phyloP scores from a whole-genome alignment of 1,284 basidiomycete genomes.

The Cystobasidiaceae sp. region DNA sequence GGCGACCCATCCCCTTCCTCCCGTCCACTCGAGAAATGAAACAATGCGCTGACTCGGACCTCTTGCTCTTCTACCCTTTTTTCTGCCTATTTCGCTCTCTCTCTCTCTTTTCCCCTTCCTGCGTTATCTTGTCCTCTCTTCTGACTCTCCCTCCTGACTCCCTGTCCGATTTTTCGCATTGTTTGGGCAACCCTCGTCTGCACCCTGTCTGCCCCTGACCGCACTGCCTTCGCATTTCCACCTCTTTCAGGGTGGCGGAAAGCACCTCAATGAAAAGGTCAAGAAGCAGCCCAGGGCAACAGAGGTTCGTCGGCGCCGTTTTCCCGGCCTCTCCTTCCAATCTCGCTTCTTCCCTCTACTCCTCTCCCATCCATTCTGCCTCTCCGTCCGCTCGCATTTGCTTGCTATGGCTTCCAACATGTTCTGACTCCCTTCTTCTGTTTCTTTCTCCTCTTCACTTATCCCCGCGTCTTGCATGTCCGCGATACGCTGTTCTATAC shows the following conservation, averaged over 20 bases:
- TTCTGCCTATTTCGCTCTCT: constrained; percentile 11
- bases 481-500: too few species aligned
- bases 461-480: too few species aligned
- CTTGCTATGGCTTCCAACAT: background rate
- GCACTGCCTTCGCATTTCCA: too few species aligned
- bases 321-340: too few species aligned
- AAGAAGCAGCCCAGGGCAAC: constrained; percentile 89
- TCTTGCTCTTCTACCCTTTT: constrained; percentile 11
- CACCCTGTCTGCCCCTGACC: too few species aligned
- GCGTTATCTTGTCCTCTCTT: constrained; percentile 24
- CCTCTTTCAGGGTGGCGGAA: constrained; percentile 89
- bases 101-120: constrained; percentile 14
- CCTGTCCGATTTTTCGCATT: constrained; percentile 20
- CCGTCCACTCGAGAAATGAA: background rate
- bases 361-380: background rate
- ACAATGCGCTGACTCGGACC: constrained; percentile 25
- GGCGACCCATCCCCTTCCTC: background rate
- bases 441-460: constrained; percentile 1
- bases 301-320: constrained; percentile 74
- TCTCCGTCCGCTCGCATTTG: background rate
- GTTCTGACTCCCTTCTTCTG: background rate
- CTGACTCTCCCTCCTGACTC: constrained; percentile 18
- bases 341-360: background rate
- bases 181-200: too few species aligned
- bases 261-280: constrained; percentile 84